Percentiles rank a stretch among this genome's conserved stretches.
phyloP scores from a whole-genome alignment of 108 stramenopile genomes.

The Nitzschia sp. region DNA sequence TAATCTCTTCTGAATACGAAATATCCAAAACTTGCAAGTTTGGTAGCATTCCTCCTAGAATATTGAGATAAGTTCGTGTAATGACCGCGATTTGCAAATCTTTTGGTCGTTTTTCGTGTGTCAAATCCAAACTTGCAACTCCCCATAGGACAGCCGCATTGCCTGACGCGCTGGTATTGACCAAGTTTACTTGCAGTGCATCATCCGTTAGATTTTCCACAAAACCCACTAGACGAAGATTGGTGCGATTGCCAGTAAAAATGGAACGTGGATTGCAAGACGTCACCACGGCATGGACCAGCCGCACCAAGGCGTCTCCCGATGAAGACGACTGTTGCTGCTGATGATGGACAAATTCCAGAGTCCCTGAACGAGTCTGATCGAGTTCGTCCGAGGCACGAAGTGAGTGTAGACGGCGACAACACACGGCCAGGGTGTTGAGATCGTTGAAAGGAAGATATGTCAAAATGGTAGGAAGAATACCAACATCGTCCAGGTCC shows the following conservation, averaged over 20 bases:
- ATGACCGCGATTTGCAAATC: not conserved
- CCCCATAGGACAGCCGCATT: not conserved
- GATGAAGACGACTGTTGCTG: not conserved
- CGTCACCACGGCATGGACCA: not conserved
- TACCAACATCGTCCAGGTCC: not conserved
- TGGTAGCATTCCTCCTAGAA: not conserved
- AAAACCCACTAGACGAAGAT: not conserved
- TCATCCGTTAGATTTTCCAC: not conserved
- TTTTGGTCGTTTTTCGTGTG: not conserved
- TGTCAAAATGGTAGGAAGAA: not conserved
- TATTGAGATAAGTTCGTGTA: not conserved
- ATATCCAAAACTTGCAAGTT: not conserved
- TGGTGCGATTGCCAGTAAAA: not conserved
- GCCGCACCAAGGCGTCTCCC: not conserved
- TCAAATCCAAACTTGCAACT: not conserved
- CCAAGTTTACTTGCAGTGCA: not conserved
- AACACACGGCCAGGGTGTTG: not conserved
- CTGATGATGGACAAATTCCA: not conserved
- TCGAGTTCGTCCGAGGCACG: not conserved
- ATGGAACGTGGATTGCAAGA: not conserved
- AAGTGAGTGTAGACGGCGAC: not conserved
- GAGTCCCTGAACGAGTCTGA: not conserved
- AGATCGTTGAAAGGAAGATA: not conserved
- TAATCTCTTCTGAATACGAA: not conserved
- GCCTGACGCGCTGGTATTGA: not conserved